phyloP scores from a whole-genome alignment of 148 eudicot genomes.

The Euryodendron excelsum region DNA sequence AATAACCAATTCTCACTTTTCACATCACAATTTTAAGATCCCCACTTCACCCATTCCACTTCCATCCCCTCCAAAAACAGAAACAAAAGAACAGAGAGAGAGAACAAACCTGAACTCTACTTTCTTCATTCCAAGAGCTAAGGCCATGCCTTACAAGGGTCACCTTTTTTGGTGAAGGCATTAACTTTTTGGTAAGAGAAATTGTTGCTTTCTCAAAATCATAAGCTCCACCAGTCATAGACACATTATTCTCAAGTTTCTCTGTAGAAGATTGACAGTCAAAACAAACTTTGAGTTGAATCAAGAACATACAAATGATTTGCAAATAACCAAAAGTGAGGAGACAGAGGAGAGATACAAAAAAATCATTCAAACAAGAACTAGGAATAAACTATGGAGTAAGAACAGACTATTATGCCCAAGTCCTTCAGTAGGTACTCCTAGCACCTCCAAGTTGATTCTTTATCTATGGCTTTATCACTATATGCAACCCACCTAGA shows the following conservation, averaged over 20 bases:
- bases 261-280: slow-evolving; percentile 18
- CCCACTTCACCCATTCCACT: background rate
- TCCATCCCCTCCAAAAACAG: background rate
- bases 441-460: background rate
- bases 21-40: background rate
- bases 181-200: slow-evolving; percentile 42
- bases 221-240: slow-evolving; percentile 69
- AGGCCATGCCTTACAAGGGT: slow-evolving; percentile 72
- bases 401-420: background rate
- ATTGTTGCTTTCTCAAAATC: slow-evolving; percentile 62
- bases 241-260: slow-evolving; percentile 21
- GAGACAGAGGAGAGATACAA: background rate
- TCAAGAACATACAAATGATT: background rate
- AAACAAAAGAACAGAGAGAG: background rate
- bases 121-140: slow-evolving; percentile 72
- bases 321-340: background rate
- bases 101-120: slow-evolving; percentile 60
- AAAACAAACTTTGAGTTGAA: background rate
- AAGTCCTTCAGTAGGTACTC: background rate
- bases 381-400: background rate
- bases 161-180: slow-evolving; percentile 61
- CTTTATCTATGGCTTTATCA: background rate
- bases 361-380: background rate
- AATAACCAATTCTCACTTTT: background rate
- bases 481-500: background rate